phyloP scores from a whole-genome alignment of 768 basidiomycete species.

The Tricholoma hemisulphureum region DNA sequence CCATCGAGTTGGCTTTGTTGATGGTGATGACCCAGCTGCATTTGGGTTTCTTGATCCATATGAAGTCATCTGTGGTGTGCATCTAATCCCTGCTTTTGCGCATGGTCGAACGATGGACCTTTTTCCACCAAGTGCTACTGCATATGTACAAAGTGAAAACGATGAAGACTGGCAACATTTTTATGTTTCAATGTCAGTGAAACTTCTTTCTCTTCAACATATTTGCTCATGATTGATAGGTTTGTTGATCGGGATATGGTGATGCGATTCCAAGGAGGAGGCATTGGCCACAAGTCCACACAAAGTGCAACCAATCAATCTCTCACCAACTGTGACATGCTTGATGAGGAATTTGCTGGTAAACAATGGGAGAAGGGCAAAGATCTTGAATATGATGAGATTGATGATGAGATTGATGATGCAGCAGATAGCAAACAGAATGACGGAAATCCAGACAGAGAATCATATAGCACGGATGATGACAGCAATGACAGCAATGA shows the following conservation, averaged over 20 bases:
- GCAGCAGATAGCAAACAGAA: neutral
- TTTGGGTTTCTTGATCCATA: conserved; percentile 48
- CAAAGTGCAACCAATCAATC: neutral
- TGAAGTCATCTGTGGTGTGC: conserved; percentile 33
- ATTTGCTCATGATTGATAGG: neutral
- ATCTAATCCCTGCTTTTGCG: neutral
- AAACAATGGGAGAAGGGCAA: neutral
- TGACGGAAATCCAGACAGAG: neutral
- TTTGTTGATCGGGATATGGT: neutral
- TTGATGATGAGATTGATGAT: neutral
- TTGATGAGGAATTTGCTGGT: neutral
- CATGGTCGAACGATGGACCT: neutral
- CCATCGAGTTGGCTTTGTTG: conserved; percentile 39
- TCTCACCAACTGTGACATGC: neutral
- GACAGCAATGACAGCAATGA: neutral
- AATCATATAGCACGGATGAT: neutral
- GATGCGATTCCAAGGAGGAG: neutral
- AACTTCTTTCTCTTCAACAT: neutral
- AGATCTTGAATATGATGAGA: neutral
- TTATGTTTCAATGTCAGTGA: neutral
- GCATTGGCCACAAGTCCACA: neutral
- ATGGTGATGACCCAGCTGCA: conserved; percentile 14
- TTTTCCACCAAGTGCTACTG: neutral
- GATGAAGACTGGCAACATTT: neutral
- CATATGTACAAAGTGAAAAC: neutral